Conservation (phyloP, 352 stramenopile species). For the Pythium utonaiense region DNA sequence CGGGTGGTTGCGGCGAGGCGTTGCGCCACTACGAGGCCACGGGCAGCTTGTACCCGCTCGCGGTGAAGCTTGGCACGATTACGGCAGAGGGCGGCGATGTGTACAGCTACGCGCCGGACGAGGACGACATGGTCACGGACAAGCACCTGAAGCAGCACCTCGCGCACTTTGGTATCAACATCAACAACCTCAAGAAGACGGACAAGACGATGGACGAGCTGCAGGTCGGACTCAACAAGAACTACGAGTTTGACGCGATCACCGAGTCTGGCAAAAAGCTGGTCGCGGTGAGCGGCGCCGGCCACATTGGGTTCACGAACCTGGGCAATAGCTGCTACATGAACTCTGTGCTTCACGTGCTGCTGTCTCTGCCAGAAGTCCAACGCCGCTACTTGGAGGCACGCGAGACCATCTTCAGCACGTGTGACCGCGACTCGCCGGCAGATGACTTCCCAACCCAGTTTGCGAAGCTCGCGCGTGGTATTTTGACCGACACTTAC, state of each 20-base stretch:
- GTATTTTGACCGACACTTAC: slow-evolving; percentile 88
- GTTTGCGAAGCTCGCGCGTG: slow-evolving; percentile 90
- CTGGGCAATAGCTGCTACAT: slow-evolving; percentile 99
- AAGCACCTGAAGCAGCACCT: slow-evolving; percentile 93
- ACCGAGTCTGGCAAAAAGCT: slow-evolving; percentile 96
- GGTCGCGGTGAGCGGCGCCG: slow-evolving; percentile 85
- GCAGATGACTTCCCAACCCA: slow-evolving; percentile 86
- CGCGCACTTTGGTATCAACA: slow-evolving; percentile 94
- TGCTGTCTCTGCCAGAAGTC: slow-evolving; percentile 83
- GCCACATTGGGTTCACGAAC: slow-evolving; percentile 97
- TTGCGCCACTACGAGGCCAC: slow-evolving; percentile 95
- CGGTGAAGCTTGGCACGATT: slow-evolving; percentile 98
- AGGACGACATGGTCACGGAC: slow-evolving; percentile 97
- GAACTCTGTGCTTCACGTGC: slow-evolving; percentile 96
- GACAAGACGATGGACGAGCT: slow-evolving; percentile 99
- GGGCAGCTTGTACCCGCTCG: slow-evolving; percentile 91
- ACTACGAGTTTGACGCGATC: slow-evolving; percentile 97
- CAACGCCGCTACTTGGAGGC: slow-evolving; percentile 67
- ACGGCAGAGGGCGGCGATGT: slow-evolving; percentile 95
- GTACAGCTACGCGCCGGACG: slow-evolving; percentile 97
- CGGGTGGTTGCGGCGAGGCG: slow-evolving; percentile 94
- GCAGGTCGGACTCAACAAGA: slow-evolving; percentile 96
- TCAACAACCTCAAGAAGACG: slow-evolving; percentile 94
- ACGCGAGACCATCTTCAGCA: slow-evolving; percentile 54
- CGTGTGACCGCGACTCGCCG: slow-evolving; percentile 22